Conservation (phyloP, 305 asterid genomes). For the Withania somnifera region DNA sequence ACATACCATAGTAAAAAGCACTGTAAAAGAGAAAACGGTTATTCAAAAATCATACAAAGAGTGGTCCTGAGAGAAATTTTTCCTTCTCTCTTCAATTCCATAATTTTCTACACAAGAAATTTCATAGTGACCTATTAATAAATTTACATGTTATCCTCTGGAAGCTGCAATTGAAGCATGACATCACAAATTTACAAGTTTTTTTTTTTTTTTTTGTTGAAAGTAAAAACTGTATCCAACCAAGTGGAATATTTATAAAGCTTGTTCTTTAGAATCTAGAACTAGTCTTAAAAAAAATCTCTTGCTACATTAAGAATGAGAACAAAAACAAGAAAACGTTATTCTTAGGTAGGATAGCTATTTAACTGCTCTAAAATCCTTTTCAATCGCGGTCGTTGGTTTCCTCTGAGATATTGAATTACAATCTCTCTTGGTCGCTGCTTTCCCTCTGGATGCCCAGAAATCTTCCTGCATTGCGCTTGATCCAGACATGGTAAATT, state of each 20-base stretch:
- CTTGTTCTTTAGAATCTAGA: not conserved
- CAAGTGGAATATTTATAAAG: not conserved
- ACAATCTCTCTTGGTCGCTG: not conserved
- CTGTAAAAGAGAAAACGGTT: not conserved
- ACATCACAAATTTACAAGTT: not conserved
- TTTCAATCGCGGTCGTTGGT: not conserved
- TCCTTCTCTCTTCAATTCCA: not conserved
- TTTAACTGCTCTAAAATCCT: not conserved
- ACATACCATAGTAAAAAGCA: not conserved
- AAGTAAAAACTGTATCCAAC: not conserved
- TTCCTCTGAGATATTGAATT: not conserved
- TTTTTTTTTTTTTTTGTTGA: not conserved
- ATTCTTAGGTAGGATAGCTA: not conserved
- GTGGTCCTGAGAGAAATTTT: not conserved
- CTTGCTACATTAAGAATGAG: not conserved
- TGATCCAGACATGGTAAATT: not conserved
- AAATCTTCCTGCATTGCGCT: not conserved
- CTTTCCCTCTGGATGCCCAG: not conserved
- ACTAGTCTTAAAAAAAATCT: not conserved
- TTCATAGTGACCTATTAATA: not conserved
- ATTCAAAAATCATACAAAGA: not conserved
- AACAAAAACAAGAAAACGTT: not conserved
- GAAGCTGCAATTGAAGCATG: not conserved
- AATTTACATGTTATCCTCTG: not conserved
- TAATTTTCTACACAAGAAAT: not conserved